Conservation (phyloP, 768 basidiomycete genomes). For the Tylopilus rubrobrunneus region DNA sequence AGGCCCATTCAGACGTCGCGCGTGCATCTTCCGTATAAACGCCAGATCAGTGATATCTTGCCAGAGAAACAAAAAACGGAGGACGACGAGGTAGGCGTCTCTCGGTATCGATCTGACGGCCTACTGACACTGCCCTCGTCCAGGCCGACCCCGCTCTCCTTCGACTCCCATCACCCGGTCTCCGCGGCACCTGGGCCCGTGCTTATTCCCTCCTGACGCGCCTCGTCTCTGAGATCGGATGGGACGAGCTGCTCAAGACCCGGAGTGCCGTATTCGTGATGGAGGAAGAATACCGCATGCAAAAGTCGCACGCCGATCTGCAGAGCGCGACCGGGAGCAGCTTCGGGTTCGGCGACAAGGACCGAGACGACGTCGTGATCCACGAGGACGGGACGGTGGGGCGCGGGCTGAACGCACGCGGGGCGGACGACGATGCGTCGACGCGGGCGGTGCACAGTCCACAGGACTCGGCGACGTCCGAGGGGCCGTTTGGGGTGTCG, state of each 20-base stretch:
- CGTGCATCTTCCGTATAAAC: constrained; percentile 82
- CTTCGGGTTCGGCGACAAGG: not conserved
- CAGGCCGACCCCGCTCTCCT: constrained; percentile 91
- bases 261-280: constrained; percentile 96
- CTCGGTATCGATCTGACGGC: not conserved
- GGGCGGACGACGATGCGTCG: constrained; percentile 64
- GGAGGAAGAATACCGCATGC: constrained; percentile 99
- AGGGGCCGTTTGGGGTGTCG: constrained; percentile 19
- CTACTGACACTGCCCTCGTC: not conserved
- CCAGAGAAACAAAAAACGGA: constrained; percentile 79
- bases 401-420: constrained; percentile 6
- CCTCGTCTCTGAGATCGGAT: constrained; percentile 92
- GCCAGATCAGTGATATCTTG: constrained; percentile 84
- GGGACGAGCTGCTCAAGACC: constrained; percentile 96
- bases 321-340: constrained; percentile 30
- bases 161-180: constrained; percentile 90
- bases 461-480: constrained; percentile 22
- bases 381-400: constrained; percentile 61
- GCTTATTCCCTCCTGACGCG: constrained; percentile 89
- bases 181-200: constrained; percentile 93
- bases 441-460: constrained; percentile 53
- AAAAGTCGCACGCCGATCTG: constrained; percentile 81
- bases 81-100: constrained; percentile 66
- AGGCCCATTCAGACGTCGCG: constrained; percentile 74
- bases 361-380: constrained; percentile 38